These are phyloP conservation scores for Leptodermis oblonga DNA, from an alignment of 257 asterid genomes.

Conservation along the genomic window DNA sequence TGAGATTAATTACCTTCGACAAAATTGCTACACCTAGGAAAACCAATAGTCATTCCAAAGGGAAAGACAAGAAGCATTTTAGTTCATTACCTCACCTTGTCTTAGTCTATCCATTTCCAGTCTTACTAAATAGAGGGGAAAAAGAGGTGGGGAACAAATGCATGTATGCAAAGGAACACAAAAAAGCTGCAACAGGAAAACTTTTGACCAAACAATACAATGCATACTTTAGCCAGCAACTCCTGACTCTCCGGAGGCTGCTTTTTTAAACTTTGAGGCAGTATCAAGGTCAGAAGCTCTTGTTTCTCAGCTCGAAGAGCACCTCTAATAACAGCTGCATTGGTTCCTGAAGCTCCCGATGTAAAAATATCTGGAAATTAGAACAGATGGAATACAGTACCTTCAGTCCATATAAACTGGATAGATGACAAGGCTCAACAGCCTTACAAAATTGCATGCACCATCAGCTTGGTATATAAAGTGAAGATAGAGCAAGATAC, in stretches of 20 bases:
- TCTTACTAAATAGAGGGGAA: neutral
- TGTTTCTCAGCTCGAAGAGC: conserved; percentile 98
- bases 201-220: neutral
- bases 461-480: neutral
- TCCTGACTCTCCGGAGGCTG: conserved; percentile 98
- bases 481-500: conserved; percentile 33
- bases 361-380: conserved; percentile 73
- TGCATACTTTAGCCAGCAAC: conserved; percentile 79
- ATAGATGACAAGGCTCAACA: too few relatives aligned
- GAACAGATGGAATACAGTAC: conserved; percentile 1
- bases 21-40: neutral
- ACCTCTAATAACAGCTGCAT: conserved; percentile 99
- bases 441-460: neutral
- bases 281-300: conserved; percentile 84
- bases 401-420: neutral
- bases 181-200: neutral
- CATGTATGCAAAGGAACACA: neutral
- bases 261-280: conserved; percentile 89
- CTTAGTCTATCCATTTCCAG: neutral
- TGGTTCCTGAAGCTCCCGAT: conserved; percentile 98
- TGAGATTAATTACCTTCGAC: neutral
- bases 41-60: neutral
- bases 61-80: neutral
- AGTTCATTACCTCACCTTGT: neutral
- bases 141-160: neutral